Evolutionary conservation across 805 yeast species (phyloP).

Genomic region (Lipomyces sp.): DNA sequence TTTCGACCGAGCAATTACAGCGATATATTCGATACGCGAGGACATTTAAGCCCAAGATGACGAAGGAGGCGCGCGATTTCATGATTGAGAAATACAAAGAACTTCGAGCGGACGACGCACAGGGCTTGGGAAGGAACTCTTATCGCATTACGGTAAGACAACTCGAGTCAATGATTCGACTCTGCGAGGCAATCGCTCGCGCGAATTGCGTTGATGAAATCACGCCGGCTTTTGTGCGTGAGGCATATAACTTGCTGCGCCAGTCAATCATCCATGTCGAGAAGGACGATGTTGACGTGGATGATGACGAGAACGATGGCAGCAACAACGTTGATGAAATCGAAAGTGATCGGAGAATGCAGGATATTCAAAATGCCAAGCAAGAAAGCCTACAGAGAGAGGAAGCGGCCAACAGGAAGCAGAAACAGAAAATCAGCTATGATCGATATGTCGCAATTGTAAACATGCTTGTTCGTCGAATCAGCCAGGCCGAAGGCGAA

Average conservation of each 20-base stretch:
- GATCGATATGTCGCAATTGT: slow-evolving; percentile 84
- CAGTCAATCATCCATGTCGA: slow-evolving; percentile 93
- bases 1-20: slow-evolving; percentile 78
- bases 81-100: slow-evolving; percentile 79
- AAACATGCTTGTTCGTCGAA: slow-evolving; percentile 68
- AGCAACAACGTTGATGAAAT: slow-evolving; percentile 8
- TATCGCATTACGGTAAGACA: slow-evolving; percentile 97
- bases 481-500: slow-evolving; percentile 53
- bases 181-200: slow-evolving; percentile 93
- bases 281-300: slow-evolving; percentile 85
- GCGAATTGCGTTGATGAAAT: slow-evolving; percentile 92
- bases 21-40: slow-evolving; percentile 89
- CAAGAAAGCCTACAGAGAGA: slow-evolving; percentile 26
- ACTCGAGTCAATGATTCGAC: slow-evolving; percentile 69
- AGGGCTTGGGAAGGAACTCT: slow-evolving; percentile 73
- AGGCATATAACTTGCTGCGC: slow-evolving; percentile 84
- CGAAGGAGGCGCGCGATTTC: slow-evolving; percentile 71
- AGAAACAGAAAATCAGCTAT: slow-evolving; percentile 62
- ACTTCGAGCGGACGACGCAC: slow-evolving; percentile 84
- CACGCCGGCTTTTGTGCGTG: slow-evolving; percentile 80
- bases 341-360: slow-evolving; percentile 9
- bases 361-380: slow-evolving; percentile 14
- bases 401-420: slow-evolving; percentile 27
- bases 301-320: slow-evolving; percentile 50
- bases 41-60: slow-evolving; percentile 87